phyloP scores from a whole-genome alignment of 331 rosid genomes.

The Quercus phellos region DNA sequence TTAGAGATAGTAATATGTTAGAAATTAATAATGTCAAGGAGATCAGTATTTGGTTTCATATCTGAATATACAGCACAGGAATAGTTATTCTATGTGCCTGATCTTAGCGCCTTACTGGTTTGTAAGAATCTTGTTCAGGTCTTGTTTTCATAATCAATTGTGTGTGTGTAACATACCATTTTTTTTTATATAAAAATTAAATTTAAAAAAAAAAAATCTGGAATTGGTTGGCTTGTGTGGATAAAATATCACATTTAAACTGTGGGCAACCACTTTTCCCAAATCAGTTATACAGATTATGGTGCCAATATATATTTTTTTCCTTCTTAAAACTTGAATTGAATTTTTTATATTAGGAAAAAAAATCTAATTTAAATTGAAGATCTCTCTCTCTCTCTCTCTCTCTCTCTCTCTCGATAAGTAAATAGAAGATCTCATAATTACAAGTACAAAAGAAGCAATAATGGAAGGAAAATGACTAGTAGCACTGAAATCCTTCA shows the following conservation, averaged over 20 bases:
- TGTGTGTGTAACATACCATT: no score
- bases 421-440: background rate
- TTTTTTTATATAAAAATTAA: no score
- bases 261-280: background rate
- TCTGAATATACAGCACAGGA: background rate
- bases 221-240: background rate
- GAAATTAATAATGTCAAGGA: background rate
- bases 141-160: background rate
- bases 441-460: background rate
- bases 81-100: background rate
- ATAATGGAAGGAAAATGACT: background rate
- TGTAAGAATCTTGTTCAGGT: background rate
- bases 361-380: background rate
- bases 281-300: background rate
- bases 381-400: background rate
- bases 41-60: background rate
- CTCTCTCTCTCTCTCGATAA: no score
- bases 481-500: background rate
- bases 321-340: background rate
- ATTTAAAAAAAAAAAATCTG: no score
- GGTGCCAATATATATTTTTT: background rate
- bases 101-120: background rate
- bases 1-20: background rate
- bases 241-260: background rate
- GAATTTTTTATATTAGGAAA: background rate